Evolutionary conservation across 108 stramenopile genomes (phyloP).

Genomic region (Cyclostephanos invisitatus): DNA sequence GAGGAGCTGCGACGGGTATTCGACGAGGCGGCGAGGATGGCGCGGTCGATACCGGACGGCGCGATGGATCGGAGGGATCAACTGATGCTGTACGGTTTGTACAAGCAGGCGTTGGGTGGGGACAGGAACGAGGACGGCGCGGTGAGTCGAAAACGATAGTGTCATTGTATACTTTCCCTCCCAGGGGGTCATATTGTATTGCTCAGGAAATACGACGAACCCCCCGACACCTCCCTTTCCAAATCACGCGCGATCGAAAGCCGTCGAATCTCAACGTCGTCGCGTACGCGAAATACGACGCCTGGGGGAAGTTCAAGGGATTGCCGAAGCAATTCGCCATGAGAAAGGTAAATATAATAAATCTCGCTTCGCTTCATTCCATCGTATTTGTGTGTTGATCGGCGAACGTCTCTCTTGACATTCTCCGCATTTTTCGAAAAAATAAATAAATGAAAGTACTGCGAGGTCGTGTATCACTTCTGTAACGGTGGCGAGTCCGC

Average conservation of each 20-base stretch:
- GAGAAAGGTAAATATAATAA: conserved; percentile 1
- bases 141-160: not conserved
- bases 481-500: conserved; percentile 32
- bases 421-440: conserved; percentile 19
- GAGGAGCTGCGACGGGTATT: conserved; percentile 34
- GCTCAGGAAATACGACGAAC: not conserved
- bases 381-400: too few relatives aligned
- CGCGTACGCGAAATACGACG: conserved; percentile 66
- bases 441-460: conserved; percentile 51
- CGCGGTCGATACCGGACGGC: conserved; percentile 20
- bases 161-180: not conserved
- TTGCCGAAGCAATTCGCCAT: conserved; percentile 36
- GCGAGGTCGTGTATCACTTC: conserved; percentile 62
- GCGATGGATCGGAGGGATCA: conserved; percentile 55
- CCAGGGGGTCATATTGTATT: not conserved
- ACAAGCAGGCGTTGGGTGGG: conserved; percentile 87
- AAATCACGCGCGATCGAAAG: not conserved
- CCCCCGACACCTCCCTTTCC: conserved; percentile 3
- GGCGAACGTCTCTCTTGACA: too few relatives aligned
- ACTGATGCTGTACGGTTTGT: conserved; percentile 84
- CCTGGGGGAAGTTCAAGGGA: conserved; percentile 67
- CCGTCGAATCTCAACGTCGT: conserved; percentile 62
- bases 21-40: conserved; percentile 26
- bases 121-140: conserved; percentile 48
- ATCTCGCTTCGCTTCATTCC: too few relatives aligned